These are phyloP conservation scores for Aureoboletus auriporus DNA, from an alignment of 768 basidiomycete genomes.

Conservation along the genomic window DNA sequence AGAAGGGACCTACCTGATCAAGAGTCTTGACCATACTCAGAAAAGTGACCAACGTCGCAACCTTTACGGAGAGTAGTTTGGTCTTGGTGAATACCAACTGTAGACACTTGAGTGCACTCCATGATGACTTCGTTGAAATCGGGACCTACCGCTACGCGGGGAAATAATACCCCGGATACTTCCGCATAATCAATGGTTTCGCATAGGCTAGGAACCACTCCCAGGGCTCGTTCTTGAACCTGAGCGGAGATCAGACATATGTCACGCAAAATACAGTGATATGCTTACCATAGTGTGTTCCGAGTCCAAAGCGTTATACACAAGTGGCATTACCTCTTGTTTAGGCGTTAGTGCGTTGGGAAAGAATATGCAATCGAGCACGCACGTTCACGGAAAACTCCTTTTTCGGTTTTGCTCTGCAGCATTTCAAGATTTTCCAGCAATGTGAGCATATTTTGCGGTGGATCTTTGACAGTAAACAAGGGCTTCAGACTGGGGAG, in stretches of 20 bases:
- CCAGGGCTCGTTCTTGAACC: conserved; percentile 91
- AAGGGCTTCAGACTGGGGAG: conserved; percentile 87
- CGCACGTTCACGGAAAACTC: conserved; percentile 85
- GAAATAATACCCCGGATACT: conserved; percentile 86
- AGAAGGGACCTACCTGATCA: conserved; percentile 58
- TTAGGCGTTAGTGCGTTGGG: conserved; percentile 1
- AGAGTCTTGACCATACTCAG: conserved; percentile 84
- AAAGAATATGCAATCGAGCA: conserved; percentile 8
- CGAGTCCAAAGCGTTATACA: conserved; percentile 95
- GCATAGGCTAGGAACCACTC: conserved; percentile 80
- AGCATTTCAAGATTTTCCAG: conserved; percentile 86
- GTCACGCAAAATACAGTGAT: neutral
- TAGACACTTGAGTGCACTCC: conserved; percentile 11
- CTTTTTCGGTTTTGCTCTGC: conserved; percentile 85
- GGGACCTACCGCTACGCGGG: conserved; percentile 79
- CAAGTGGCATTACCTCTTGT: conserved; percentile 89
- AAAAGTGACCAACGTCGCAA: conserved; percentile 82
- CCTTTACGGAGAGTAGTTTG: conserved; percentile 84
- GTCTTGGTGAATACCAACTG: conserved; percentile 94
- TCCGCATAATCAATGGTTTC: conserved; percentile 95
- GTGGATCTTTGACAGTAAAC: conserved; percentile 89
- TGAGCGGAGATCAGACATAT: conserved; percentile 25
- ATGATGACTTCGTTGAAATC: conserved; percentile 5
- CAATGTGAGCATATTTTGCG: conserved; percentile 94
- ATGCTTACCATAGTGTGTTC: conserved; percentile 74